phyloP scores from a whole-genome alignment of 208 protist genomes.

The Acanthamoeba castellanii region DNA sequence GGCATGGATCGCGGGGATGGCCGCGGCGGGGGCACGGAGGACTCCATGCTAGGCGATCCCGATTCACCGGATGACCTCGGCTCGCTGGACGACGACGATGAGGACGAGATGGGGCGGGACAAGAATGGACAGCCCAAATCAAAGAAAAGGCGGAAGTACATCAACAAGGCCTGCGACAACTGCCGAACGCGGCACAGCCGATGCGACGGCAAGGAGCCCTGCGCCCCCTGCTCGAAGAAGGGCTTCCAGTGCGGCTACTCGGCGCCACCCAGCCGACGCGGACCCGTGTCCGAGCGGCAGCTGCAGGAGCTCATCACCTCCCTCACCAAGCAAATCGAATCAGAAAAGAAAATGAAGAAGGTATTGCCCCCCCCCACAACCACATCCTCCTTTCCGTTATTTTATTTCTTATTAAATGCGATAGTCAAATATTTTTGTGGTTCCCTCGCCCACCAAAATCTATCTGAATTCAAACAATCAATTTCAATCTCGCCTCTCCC shows the following conservation, averaged over 20 bases:
- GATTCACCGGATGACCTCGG: constrained; percentile 7
- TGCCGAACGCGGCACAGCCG: constrained; percentile 61
- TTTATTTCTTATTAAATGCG: not conserved
- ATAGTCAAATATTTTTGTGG: too few species aligned
- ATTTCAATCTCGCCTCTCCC: too few species aligned
- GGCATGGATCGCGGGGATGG: not conserved
- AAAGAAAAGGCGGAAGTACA: constrained; percentile 67
- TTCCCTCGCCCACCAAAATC: too few species aligned
- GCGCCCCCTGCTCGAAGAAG: constrained; percentile 52
- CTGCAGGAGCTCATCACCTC: constrained; percentile 69
- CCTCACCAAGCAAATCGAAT: constrained; percentile 70
- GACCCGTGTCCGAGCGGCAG: constrained; percentile 67
- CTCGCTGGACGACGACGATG: constrained; percentile 42
- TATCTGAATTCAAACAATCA: too few species aligned
- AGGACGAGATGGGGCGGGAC: not conserved
- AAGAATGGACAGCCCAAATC: constrained; percentile 53
- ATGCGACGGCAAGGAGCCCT: constrained; percentile 72
- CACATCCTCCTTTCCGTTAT: not conserved
- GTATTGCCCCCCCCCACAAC: not conserved
- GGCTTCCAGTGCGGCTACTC: constrained; percentile 69
- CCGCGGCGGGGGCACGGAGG: not conserved
- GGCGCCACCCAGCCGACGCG: constrained; percentile 35
- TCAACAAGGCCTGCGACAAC: constrained; percentile 73
- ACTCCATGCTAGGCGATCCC: constrained; percentile 49
- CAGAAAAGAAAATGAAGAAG: constrained; percentile 74